Base-by-base conservation (phyloP, 2,329 filamentous ascomycete genomes). In the Purpureocillium lavendulum region DNA sequence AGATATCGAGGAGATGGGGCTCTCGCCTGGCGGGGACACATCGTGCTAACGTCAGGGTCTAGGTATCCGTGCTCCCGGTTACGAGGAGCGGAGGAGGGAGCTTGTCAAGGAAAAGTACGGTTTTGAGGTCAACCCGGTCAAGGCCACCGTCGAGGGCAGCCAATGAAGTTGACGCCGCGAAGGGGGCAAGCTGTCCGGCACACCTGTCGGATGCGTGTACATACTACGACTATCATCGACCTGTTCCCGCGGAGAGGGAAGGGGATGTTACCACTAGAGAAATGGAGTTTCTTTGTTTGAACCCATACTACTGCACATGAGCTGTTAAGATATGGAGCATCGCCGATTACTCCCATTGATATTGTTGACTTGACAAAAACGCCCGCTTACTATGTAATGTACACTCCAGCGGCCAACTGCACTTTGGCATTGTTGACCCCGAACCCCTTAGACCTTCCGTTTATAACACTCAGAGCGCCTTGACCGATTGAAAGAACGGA, bases 81-180 rank as follows among this genome's bases (percentile, higher is more conserved):
- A 92, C 58, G 83, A 86, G 52, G 86, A 94, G 70, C 75, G 89
- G 62, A 80, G 89, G 61, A 77, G 79, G 49, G 72, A 88, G 67
- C 76, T 86, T 52, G 74, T 96, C 61, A 82, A 86, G 75, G 82
- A 87, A 65, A 86, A 81, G 62, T 95, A 95, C 56, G 87, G 88
- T 43, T 77, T 94, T 55, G 87, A 94, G 49, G 80, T 95, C 56
- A 77, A 82, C 55, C 75, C 80, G 40, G 76, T 82, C 49, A 73
- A 63, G 42, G 69, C 73, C 33, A 66, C 64, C 35, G 60, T 64
- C 48, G 66, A 76, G 40, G 62, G 61, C 42, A 64, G 62, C 55
- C 55, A 58, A 55, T 64, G 56, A 57, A 48, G 13, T 30, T 26
- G 21, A 26, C 6, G 21, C 21, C 10, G 21, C 21, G 21, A 26